These are phyloP conservation scores for Omphalotus guepiniiformis DNA, from an alignment of 768 basidiomycete genomes.

Conservation along the genomic window DNA sequence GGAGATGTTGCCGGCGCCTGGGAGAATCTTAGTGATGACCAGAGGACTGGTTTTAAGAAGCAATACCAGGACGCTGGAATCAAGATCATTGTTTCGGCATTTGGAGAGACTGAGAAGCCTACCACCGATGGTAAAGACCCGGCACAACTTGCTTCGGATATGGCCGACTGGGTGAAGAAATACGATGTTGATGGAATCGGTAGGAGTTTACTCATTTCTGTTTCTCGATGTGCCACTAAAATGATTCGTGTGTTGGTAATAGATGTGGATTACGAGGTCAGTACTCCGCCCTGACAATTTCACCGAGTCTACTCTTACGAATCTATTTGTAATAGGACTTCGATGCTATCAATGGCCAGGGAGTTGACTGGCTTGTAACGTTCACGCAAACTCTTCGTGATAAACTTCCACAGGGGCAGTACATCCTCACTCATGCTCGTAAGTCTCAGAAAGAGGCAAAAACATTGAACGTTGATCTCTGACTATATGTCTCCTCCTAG, in stretches of 20 bases:
- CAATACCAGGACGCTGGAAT: not conserved
- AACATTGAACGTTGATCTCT: not conserved
- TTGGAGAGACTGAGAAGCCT: conserved; percentile 28
- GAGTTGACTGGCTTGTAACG: conserved; percentile 41
- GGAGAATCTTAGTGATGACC: too few relatives aligned
- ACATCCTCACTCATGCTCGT: conserved; percentile 56
- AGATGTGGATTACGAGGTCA: conserved; percentile 71
- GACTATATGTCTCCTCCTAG: not conserved
- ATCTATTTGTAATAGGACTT: conserved; percentile 45
- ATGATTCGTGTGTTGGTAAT: too few relatives aligned
- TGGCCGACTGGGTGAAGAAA: conserved; percentile 61
- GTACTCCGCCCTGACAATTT: not conserved
- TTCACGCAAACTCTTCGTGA: conserved; percentile 49
- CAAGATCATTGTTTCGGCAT: not conserved
- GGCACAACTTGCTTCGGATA: conserved; percentile 51
- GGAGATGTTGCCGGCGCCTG: too few relatives aligned
- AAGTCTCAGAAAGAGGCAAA: conserved; percentile 17
- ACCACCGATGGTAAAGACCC: conserved; percentile 52
- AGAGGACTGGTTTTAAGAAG: too few relatives aligned
- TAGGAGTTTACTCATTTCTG: too few relatives aligned
- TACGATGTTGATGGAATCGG: conserved; percentile 62
- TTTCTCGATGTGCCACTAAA: too few relatives aligned
- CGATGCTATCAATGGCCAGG: conserved; percentile 46
- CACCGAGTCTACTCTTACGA: not conserved
- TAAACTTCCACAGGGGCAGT: conserved; percentile 43